Evolutionary conservation across 2,329 filamentous ascomycete species (phyloP).

Genomic region (Phaeophleospora eucalypticola): DNA sequence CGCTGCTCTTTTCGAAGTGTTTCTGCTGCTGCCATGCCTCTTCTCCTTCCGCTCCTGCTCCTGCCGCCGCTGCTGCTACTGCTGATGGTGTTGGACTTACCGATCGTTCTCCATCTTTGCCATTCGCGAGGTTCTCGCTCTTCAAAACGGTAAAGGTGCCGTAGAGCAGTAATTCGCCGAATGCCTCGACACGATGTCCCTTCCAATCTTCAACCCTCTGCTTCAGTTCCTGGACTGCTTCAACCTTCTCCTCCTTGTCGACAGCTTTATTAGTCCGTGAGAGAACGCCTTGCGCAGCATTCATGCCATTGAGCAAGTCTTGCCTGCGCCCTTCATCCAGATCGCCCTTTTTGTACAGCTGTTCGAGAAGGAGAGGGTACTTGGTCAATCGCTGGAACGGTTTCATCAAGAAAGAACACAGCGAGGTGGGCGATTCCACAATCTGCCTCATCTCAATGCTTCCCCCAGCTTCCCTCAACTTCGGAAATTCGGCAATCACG

Average conservation of each 20-base stretch:
- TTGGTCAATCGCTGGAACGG: constrained; percentile 94
- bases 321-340: constrained; percentile 64
- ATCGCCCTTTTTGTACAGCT: constrained; percentile 79
- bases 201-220: constrained; percentile 95
- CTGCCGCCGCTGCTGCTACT: too few relatives aligned
- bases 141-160: constrained; percentile 91
- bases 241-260: constrained; percentile 76
- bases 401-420: constrained; percentile 91
- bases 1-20: too few relatives aligned
- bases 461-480: constrained; percentile 70
- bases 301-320: constrained; percentile 73
- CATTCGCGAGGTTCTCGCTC: constrained; percentile 38
- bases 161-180: constrained; percentile 81
- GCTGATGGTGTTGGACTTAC: too few relatives aligned
- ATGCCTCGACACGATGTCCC: constrained; percentile 82
- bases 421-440: constrained; percentile 77
- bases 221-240: constrained; percentile 78
- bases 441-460: constrained; percentile 62
- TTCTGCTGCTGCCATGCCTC: too few relatives aligned
- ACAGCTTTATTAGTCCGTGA: constrained; percentile 87
- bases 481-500: constrained; percentile 82
- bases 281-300: constrained; percentile 75
- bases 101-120: constrained; percentile 87
- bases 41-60: too few relatives aligned
- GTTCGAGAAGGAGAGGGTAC: constrained; percentile 85